Evolutionary conservation across 225 moss, liverwort and hornwort species (phyloP).

Genomic region (Ulota crispa): DNA sequence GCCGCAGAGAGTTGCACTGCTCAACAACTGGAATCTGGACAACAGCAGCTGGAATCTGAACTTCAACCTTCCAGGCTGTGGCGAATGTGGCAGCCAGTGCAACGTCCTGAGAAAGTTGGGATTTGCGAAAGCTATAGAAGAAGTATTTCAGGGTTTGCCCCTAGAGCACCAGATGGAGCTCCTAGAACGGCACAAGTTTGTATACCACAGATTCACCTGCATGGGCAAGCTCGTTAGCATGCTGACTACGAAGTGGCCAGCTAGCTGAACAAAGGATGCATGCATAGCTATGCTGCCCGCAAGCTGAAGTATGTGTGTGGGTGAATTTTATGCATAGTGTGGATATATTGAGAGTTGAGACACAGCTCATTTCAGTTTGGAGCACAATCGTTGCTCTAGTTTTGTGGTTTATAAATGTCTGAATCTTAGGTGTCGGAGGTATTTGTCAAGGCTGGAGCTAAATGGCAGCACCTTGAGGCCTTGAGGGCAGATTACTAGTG

Average conservation of each 20-base stretch:
- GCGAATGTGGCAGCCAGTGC: rapidly evolving
- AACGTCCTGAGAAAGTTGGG: neutral
- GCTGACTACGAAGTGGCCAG: neutral
- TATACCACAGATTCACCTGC: rapidly evolving
- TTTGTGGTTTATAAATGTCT: no score
- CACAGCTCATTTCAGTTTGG: no score
- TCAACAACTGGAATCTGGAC: neutral
- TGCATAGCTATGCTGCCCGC: no score
- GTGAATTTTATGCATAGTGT: neutral
- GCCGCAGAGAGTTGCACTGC: neutral
- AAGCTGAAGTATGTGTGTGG: neutral
- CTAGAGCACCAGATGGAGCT: neutral
- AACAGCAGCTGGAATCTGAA: no score
- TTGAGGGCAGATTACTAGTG: no score
- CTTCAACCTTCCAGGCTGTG: no score
- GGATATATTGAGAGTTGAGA: no score
- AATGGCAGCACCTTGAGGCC: no score
- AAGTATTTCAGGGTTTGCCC: neutral
- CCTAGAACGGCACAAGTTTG: rapidly evolving
- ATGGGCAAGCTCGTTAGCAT: neutral
- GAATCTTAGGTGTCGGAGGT: no score
- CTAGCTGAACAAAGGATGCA: no score
- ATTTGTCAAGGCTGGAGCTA: no score
- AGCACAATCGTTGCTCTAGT: no score
- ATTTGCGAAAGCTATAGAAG: neutral